Evolutionary conservation across 2,329 filamentous ascomycete species (phyloP).

Genomic region (Colletotrichum musae): DNA sequence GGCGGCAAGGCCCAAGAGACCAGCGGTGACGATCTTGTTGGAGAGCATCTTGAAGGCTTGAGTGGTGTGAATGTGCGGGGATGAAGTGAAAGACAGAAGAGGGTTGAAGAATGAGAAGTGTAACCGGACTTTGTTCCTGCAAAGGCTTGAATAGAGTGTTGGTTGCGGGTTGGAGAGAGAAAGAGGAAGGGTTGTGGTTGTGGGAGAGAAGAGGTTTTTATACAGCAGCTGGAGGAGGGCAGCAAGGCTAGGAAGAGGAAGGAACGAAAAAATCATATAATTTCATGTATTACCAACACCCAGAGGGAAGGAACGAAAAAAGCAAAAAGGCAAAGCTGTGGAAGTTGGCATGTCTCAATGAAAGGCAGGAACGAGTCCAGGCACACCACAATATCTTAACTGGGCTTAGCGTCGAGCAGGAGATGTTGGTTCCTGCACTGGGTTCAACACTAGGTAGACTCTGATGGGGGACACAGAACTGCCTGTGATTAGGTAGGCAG

Average conservation of each 20-base stretch:
- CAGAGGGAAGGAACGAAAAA: neutral
- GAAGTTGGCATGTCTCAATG: neutral
- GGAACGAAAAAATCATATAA: no score
- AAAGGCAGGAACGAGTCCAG: neutral
- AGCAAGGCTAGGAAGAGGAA: neutral
- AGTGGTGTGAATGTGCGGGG: neutral
- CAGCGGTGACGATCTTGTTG: slow-evolving; percentile 2
- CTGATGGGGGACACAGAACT: neutral
- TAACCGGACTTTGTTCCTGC: slow-evolving; percentile 5
- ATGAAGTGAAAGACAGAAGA: neutral
- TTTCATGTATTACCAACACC: no score
- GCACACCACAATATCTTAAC: neutral
- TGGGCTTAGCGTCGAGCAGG: neutral
- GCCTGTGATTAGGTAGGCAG: no score
- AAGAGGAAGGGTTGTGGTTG: neutral
- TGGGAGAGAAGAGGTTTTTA: neutral
- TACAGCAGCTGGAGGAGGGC: neutral
- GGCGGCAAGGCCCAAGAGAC: neutral
- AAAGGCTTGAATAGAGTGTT: neutral
- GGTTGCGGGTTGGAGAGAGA: neutral
- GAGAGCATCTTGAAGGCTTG: slow-evolving; percentile 10
- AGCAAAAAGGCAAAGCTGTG: no score
- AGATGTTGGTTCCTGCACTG: neutral
- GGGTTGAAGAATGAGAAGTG: neutral
- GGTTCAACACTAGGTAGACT: no score